Evolutionary conservation across 768 basidiomycete genomes (phyloP), one percentile per base, ranked within the genome.

Genomic region (Cytidiella melzeri): DNA sequence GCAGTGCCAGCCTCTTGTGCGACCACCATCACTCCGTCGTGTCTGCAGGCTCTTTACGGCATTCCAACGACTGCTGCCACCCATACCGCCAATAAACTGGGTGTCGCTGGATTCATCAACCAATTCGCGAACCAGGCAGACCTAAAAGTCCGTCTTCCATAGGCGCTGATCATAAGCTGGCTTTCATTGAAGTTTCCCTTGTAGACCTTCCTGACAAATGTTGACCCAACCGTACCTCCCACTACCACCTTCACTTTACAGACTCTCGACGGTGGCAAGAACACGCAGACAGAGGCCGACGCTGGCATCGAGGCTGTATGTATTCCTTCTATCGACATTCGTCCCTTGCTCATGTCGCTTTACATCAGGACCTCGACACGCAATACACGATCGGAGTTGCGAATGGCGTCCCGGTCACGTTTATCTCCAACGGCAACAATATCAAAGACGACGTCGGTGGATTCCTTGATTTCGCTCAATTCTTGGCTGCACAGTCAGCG

Each of bases 361-460:
- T n/a, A 7, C 3, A 4, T 15, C 40, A 63, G 64, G 59, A 67
- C 52, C 58, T 71, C 23, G 69, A 71, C 50, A 66, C 61, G n/a
- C 65, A 71, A 41, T 68, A 66, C 49, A 68, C 68, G n/a, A 51
- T 69, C 36, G 67, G 67, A 11, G 34, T 69, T 38, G 62, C 65
- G 3, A 54, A 61, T 9, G 57, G 50, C 2, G 67, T 71, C 4
- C 66, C 66, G 0, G 56, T 55, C 19, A 46, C 37, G 9, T 69
- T 71, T 54, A 59, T 69, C 28, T 65, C 66, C 1, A 65, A 63
- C 5, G 70, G 69, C 5, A 43, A 59, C 5, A 20, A 65, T 26
- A 54, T 50, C 42, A 51, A 56, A 11, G 66, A 67, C 38, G 64
- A 61, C 5, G 53, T 65, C 13, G 54, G 51, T 15, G 68, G 67